Conservation (phyloP, 2,329 filamentous ascomycete genomes). For the Lachnellula arida region DNA sequence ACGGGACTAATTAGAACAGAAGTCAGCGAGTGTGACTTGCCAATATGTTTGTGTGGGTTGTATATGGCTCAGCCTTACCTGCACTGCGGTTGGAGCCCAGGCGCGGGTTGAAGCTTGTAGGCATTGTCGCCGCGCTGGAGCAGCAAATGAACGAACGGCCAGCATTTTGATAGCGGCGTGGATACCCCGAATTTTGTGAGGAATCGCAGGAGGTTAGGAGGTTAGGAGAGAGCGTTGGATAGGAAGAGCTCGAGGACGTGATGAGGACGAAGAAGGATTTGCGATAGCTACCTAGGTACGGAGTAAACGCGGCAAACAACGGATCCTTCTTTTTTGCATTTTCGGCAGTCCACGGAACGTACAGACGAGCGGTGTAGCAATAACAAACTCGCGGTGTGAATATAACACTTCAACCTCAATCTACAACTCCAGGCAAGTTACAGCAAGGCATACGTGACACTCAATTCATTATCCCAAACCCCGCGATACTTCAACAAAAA, state of each 20-base stretch:
- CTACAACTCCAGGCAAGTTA: too few species aligned
- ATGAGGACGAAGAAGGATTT: slow-evolving; percentile 10
- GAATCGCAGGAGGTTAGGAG: slow-evolving; percentile 12
- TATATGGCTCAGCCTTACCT: slow-evolving; percentile 45
- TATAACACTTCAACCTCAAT: neutral
- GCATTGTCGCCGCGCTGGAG: slow-evolving; percentile 72
- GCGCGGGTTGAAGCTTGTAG: slow-evolving; percentile 63
- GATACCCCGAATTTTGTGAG: slow-evolving; percentile 6
- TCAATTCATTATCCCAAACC: too few species aligned
- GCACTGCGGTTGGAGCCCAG: slow-evolving; percentile 44
- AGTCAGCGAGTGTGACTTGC: slow-evolving; percentile 15
- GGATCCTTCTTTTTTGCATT: too few species aligned
- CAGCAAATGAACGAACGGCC: slow-evolving; percentile 72
- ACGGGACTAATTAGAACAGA: slow-evolving; percentile 24
- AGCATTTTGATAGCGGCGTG: slow-evolving; percentile 61
- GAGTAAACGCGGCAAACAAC: too few species aligned
- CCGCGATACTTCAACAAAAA: neutral
- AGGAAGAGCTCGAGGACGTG: slow-evolving; percentile 1
- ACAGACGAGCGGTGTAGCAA: too few species aligned
- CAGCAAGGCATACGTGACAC: too few species aligned
- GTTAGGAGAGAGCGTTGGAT: slow-evolving; percentile 10
- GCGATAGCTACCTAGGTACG: slow-evolving; percentile 13
- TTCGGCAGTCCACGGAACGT: too few species aligned
- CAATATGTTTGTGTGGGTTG: slow-evolving; percentile 1
- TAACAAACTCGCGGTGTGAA: too few species aligned